Base-by-base conservation (phyloP, 257 asterid species). In the Eucommia ulmoides region DNA sequence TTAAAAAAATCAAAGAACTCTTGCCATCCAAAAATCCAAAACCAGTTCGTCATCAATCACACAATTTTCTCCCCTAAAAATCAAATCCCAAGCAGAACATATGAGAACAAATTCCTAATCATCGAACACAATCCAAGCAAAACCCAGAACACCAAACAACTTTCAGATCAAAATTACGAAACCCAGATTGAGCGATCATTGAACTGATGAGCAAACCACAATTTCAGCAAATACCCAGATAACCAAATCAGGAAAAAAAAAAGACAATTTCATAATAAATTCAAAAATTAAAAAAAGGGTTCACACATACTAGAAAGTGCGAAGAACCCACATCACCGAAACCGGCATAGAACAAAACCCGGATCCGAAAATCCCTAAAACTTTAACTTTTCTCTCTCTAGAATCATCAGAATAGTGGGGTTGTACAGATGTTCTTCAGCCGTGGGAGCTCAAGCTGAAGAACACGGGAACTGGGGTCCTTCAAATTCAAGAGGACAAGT, bases 381-480 rank as follows among this genome's bases (percentile, higher is more conserved):
- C 51, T 53, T 45, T 52, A 55, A 61, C 61, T 54, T 55, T 33
- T 51, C 45, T 12, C 47, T 20, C 26, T 33, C 60, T 52, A 29
- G 48, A 42, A 42, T 16, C 3, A 5, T 5, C 38, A 29, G 8
- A 12, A 12, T 12, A 7, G 12, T 5, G 7, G 38, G 7, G 7
- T 29, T 7, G 12, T 29, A 12, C 38, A 29, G 8, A 5, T 12
- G 12, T 29, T 29, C 12, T 5, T 7, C 7, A 12, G 19, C 20
- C 19, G 45, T 42, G 41, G 41, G 24, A 19, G 23, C 57, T 42
- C 41, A 38, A 60, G 58, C 7, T 64, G 35, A 21, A 38, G 56
- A 52, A 76, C 76, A 69, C 74, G 80, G 78, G 60, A 71, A 74
- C 61, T 63, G 74, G 67, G 78, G 69, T 50, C 69, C 69, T 22